These are phyloP conservation scores for Anastatica hierochuntica DNA, from an alignment of 345 rosid species.

Conservation along the genomic window DNA sequence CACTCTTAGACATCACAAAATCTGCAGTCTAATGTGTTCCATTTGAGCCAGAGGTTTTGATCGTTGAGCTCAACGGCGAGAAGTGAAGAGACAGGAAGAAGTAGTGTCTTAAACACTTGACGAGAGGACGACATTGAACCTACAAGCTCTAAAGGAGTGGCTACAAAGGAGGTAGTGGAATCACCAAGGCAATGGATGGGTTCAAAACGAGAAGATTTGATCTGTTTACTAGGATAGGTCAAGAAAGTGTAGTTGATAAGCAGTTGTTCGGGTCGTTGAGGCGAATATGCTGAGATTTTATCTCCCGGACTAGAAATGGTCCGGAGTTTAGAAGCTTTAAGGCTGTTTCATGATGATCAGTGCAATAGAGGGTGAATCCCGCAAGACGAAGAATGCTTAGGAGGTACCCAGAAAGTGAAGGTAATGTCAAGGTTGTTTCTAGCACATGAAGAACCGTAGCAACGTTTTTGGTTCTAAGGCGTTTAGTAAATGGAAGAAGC, in stretches of 20 bases:
- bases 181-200: constrained; percentile 46
- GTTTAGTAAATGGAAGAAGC: constrained; percentile 23
- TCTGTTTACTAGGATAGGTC: constrained; percentile 33
- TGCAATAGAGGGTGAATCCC: constrained; percentile 45
- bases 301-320: constrained; percentile 35
- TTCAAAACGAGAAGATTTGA: constrained; percentile 10
- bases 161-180: constrained; percentile 39
- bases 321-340: constrained; percentile 40
- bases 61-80: constrained; percentile 18
- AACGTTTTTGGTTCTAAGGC: constrained; percentile 16
- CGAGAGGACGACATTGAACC: constrained; percentile 25
- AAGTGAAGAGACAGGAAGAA: constrained; percentile 33
- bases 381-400: constrained; percentile 28
- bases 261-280: constrained; percentile 43
- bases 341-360: constrained; percentile 9
- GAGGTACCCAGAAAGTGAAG: constrained; percentile 44
- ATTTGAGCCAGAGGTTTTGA: constrained; percentile 35
- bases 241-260: constrained; percentile 52
- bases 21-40: constrained; percentile 42
- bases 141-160: constrained; percentile 22
- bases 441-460: constrained; percentile 32
- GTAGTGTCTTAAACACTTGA: constrained; percentile 7
- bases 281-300: constrained; percentile 37
- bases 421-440: constrained; percentile 21
- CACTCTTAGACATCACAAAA: constrained; percentile 51